Conservation (phyloP, 2,329 filamentous ascomycete species). For the Cytospora chrysosperma region DNA sequence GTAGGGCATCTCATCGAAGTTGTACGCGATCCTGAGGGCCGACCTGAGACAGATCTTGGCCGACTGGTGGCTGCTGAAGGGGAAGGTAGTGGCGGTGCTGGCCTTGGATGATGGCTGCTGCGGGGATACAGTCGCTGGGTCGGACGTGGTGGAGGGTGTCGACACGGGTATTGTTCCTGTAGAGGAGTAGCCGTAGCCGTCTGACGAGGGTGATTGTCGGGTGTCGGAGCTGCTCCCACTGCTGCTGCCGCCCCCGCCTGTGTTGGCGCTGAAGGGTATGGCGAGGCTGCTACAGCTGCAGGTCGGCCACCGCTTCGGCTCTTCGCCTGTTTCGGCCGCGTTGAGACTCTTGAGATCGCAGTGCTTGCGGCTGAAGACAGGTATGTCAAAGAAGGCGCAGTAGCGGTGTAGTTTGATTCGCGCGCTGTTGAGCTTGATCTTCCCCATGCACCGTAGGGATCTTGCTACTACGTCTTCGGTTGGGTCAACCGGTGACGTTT, state of each 20-base stretch:
- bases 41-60: conserved; percentile 50
- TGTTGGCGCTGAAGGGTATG: conserved; percentile 31
- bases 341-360: conserved; percentile 44
- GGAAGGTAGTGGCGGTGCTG: conserved; percentile 30
- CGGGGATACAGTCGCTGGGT: not conserved
- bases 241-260: not conserved
- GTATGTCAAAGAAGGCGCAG: conserved; percentile 49
- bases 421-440: conserved; percentile 52
- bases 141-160: not conserved
- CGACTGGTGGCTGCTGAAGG: conserved; percentile 47
- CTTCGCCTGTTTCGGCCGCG: conserved; percentile 27
- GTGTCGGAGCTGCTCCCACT: not conserved
- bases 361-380: conserved; percentile 48
- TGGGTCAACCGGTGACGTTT: conserved; percentile 37
- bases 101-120: not conserved
- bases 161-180: no score
- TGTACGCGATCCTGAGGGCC: conserved; percentile 46
- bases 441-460: conserved; percentile 46
- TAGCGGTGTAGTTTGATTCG: conserved; percentile 53
- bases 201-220: conserved; percentile 12
- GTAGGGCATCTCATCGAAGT: conserved; percentile 46
- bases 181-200: conserved; percentile 1
- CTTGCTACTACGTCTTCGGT: conserved; percentile 43
- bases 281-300: conserved; percentile 37
- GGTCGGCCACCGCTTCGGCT: conserved; percentile 34